Conservation (phyloP, 371 early-diverging fungal species). For the Syncephalastrum sp. region DNA sequence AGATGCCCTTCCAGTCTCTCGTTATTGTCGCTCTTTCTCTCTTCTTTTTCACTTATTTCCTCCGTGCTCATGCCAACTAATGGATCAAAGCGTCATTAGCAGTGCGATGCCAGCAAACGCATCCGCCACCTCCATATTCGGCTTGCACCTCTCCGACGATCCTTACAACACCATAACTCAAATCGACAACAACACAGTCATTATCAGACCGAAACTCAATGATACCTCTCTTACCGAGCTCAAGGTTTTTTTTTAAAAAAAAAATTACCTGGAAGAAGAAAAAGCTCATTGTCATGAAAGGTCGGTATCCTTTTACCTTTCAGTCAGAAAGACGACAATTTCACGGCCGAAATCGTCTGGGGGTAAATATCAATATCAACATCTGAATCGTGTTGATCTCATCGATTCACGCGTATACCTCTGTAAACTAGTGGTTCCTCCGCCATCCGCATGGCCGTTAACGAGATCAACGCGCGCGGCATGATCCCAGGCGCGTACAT, state of each 20-base stretch:
- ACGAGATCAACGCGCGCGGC: conserved; percentile 53
- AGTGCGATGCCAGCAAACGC: conserved; percentile 2
- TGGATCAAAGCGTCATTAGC: conserved; percentile 13
- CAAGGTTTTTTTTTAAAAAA: conserved; percentile 19
- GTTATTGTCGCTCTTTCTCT: conserved; percentile 2
- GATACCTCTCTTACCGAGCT: conserved; percentile 35
- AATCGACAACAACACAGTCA: conserved; percentile 39
- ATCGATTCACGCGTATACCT: conserved; percentile 2
- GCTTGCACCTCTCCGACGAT: conserved; percentile 28
- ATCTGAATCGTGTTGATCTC: not conserved
- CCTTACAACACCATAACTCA: conserved; percentile 33
- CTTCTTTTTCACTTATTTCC: conserved; percentile 13
- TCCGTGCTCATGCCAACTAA: conserved; percentile 2
- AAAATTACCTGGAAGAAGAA: conserved; percentile 1
- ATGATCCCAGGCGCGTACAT: conserved; percentile 59
- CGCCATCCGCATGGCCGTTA: conserved; percentile 58
- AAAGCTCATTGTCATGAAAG: conserved; percentile 15
- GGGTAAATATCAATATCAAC: conserved; percentile 28
- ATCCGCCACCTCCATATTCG: conserved; percentile 28
- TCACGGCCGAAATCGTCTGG: conserved; percentile 51
- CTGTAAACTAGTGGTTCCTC: conserved; percentile 46
- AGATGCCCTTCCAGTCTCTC: too few relatives aligned
- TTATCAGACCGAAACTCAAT: conserved; percentile 37
- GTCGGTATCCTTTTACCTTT: conserved; percentile 49
- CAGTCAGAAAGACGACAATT: conserved; percentile 38